Percentiles rank a stretch among this genome's conserved stretches.
These are phyloP conservation scores for Camptophora hylomeconis DNA, from an alignment of 2,329 filamentous ascomycete genomes.

Conservation along the genomic window DNA sequence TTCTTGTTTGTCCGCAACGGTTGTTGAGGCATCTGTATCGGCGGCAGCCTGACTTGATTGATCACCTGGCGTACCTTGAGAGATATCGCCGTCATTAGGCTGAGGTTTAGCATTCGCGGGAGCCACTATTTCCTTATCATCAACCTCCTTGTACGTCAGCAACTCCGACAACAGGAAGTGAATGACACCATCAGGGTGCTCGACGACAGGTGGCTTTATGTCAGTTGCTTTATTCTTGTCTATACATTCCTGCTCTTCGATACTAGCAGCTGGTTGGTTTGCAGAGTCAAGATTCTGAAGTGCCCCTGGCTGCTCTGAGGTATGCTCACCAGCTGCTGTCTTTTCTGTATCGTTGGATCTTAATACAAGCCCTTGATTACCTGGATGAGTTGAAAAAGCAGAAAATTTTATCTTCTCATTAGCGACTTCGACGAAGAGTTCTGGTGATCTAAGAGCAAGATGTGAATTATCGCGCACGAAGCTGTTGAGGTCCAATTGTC, in stretches of 20 bases:
- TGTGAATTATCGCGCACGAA: constrained; percentile 70
- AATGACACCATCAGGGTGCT: constrained; percentile 88
- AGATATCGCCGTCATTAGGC: constrained; percentile 18
- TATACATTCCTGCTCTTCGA: constrained; percentile 26
- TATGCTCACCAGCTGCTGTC: constrained; percentile 31
- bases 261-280: constrained; percentile 12
- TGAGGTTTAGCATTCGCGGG: constrained; percentile 19
- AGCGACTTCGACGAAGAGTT: constrained; percentile 75
- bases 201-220: constrained; percentile 68
- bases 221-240: constrained; percentile 48
- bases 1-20: constrained; percentile 45
- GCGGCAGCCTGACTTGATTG: constrained; percentile 1
- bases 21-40: constrained; percentile 4
- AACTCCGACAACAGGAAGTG: constrained; percentile 90
- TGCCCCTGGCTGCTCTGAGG: constrained; percentile 36
- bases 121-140: constrained; percentile 56
- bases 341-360: constrained; percentile 32
- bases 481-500: constrained; percentile 53
- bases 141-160: constrained; percentile 80
- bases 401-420: constrained; percentile 68
- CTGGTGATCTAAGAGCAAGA: constrained; percentile 66
- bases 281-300: constrained; percentile 1
- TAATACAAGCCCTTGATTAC: constrained; percentile 7
- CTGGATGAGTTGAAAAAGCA: constrained; percentile 9
- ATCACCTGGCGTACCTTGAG: constrained; percentile 15